phyloP scores from a whole-genome alignment of 2,329 filamentous ascomycete species.

The Colletotrichum navitas region DNA sequence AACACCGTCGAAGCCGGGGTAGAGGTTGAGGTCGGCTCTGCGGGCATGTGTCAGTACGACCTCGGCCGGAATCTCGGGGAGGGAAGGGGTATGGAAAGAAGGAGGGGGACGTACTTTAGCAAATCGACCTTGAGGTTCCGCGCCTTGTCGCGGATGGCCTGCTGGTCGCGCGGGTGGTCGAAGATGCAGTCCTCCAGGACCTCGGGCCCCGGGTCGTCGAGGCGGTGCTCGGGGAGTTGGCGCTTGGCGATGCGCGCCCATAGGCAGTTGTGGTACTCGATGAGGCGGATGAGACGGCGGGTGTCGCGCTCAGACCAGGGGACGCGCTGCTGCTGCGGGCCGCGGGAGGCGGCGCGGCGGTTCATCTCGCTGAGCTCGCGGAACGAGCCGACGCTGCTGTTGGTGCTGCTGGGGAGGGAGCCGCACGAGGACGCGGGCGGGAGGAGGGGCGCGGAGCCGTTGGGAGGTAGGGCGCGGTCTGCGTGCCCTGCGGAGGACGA shows the following conservation, averaged over 20 bases:
- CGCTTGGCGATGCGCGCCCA: conserved; percentile 53
- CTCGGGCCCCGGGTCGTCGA: conserved; percentile 15
- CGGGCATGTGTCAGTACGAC: not conserved
- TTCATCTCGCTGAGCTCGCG: conserved; percentile 28
- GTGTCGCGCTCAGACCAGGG: conserved; percentile 60
- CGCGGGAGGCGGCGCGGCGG: conserved; percentile 23
- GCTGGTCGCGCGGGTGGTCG: conserved; percentile 62
- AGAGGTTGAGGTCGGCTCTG: conserved; percentile 56
- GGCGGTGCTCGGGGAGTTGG: conserved; percentile 37
- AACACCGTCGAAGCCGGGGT: conserved; percentile 63
- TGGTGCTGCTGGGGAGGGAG: conserved; percentile 42
- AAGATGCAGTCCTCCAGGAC: conserved; percentile 52
- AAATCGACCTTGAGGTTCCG: conserved; percentile 67
- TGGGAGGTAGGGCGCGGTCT: conserved; percentile 8
- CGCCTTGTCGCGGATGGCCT: conserved; percentile 70
- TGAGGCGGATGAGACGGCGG: conserved; percentile 56
- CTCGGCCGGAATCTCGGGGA: conserved; percentile 45
- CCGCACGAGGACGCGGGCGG: conserved; percentile 43
- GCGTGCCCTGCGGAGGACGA: not conserved
- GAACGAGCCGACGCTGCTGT: conserved; percentile 49
- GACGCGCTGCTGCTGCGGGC: conserved; percentile 47
- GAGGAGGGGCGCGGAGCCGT: conserved; percentile 35
- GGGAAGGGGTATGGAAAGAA: not conserved
- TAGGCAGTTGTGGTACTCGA: conserved; percentile 54
- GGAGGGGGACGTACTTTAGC: conserved; percentile 53